A percentile compares a stretch with the other conserved stretches of the same genome.
phyloP scores from a whole-genome alignment of 768 basidiomycete species.

The Xanthoconium stramineum region DNA sequence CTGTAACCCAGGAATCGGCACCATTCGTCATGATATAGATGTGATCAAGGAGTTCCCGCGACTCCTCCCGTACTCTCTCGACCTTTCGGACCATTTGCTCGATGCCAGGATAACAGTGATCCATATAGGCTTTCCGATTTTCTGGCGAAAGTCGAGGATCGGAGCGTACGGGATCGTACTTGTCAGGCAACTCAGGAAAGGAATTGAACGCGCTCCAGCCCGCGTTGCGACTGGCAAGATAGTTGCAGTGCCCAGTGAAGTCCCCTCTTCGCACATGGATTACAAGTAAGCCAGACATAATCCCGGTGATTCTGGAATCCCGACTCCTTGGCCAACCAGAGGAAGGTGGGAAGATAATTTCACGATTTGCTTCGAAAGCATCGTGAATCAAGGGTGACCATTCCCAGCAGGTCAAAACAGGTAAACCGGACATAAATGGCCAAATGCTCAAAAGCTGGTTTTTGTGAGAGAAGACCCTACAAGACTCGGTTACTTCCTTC shows the following conservation, averaged over 20 bases:
- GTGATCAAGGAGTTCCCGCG: conserved; percentile 26
- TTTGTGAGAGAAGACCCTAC: conserved; percentile 31
- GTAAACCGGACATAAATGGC: conserved; percentile 31
- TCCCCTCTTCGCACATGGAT: conserved; percentile 53
- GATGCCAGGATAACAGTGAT: conserved; percentile 41
- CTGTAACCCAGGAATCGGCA: conserved; percentile 35
- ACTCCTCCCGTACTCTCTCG: conserved; percentile 28
- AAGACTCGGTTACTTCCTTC: not conserved
- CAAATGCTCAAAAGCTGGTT: conserved; percentile 33
- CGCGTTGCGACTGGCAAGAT: conserved; percentile 33
- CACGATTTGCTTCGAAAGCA: conserved; percentile 24
- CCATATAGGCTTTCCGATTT: conserved; percentile 28
- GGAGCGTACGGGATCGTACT: conserved; percentile 28
- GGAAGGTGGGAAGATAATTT: conserved; percentile 18
- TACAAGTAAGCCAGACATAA: conserved; percentile 37
- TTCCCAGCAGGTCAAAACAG: conserved; percentile 32
- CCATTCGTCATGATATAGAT: conserved; percentile 52
- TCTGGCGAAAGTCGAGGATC: conserved; percentile 24
- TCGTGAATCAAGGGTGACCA: conserved; percentile 34
- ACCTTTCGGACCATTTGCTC: conserved; percentile 40
- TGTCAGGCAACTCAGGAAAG: conserved; percentile 37
- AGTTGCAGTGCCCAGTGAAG: conserved; percentile 41
- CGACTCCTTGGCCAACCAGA: conserved; percentile 2
- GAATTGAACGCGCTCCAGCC: conserved; percentile 43
- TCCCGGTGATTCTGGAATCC: conserved; percentile 4